Percentiles rank a stretch among this genome's conserved stretches.
phyloP scores from a whole-genome alignment of 331 rosid genomes.

The Cucumis variabilis region DNA sequence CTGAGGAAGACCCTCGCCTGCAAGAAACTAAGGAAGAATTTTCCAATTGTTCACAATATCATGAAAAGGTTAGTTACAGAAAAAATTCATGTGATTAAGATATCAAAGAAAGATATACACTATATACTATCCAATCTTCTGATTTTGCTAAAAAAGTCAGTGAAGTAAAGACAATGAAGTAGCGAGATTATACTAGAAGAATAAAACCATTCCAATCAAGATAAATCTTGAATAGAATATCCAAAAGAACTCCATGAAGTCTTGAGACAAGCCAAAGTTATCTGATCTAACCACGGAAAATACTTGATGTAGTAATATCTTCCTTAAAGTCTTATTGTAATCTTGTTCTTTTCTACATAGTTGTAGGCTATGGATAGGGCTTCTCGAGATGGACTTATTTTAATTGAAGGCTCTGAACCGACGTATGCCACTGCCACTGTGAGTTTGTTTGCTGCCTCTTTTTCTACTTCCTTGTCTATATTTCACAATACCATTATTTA shows the following conservation, averaged over 20 bases:
- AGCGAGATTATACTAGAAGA: background rate
- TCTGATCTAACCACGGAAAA: background rate
- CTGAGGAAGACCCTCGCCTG: background rate
- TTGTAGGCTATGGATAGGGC: conserved; percentile 79
- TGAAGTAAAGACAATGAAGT: background rate
- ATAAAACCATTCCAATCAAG: background rate
- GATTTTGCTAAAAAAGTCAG: background rate
- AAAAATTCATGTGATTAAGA: background rate
- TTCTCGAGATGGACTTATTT: conserved; percentile 71
- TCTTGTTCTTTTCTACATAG: conserved; percentile 17
- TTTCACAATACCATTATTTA: conserved; percentile 17
- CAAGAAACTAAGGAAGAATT: background rate
- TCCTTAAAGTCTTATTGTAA: conserved; percentile 17
- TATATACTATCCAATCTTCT: background rate
- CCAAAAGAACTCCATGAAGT: background rate
- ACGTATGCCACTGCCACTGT: conserved; percentile 95
- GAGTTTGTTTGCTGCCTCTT: conserved; percentile 36
- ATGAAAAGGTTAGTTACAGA: background rate
- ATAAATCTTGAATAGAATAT: background rate
- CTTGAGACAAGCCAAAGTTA: background rate
- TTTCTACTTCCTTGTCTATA: conserved; percentile 29
- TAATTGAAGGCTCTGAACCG: conserved; percentile 86
- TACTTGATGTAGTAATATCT: background rate
- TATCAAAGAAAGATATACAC: background rate
- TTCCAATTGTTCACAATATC: background rate